A percentile compares a stretch with the other conserved stretches of the same genome.
These are phyloP conservation scores for Arthrinium phaeospermum DNA, from an alignment of 2,329 filamentous ascomycete species.

Conservation along the genomic window DNA sequence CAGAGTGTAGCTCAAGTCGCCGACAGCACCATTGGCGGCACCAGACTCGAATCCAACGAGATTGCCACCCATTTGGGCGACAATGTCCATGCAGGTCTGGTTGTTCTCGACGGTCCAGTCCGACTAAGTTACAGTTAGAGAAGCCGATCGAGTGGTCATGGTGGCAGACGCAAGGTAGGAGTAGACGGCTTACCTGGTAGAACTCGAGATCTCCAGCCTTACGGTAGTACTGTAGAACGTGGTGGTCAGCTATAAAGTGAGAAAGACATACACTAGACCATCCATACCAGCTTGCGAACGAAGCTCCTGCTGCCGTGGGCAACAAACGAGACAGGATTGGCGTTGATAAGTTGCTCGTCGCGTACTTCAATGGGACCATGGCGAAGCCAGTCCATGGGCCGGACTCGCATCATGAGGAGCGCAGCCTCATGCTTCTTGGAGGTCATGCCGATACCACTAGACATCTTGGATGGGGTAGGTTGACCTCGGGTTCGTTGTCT, in stretches of 20 bases:
- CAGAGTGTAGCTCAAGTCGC: constrained; percentile 2
- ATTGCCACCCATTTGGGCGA: constrained; percentile 22
- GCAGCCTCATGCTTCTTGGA: background rate
- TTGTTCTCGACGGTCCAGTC: constrained; percentile 24
- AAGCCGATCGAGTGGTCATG: background rate
- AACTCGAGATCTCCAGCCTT: background rate
- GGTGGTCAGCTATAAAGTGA: background rate
- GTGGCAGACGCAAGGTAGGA: background rate
- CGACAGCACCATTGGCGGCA: background rate
- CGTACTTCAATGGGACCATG: constrained; percentile 6
- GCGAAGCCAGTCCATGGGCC: constrained; percentile 22
- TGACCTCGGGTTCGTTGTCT: background rate
- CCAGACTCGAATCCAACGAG: constrained; percentile 12
- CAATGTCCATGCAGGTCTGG: constrained; percentile 22
- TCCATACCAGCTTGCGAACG: constrained; percentile 1
- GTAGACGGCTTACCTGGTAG: background rate
- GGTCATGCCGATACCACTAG: background rate
- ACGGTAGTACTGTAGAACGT: background rate
- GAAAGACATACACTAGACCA: background rate
- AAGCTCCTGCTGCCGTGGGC: background rate
- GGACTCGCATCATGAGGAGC: constrained; percentile 8
- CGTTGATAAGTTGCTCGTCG: constrained; percentile 22
- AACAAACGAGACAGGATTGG: constrained; percentile 13
- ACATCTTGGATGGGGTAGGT: background rate
- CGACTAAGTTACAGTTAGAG: constrained; percentile 5